Evolutionary conservation across 1,284 basidiomycete species (phyloP), one percentile per base, ranked within the genome.

Genomic region (Puccinia horiana): DNA sequence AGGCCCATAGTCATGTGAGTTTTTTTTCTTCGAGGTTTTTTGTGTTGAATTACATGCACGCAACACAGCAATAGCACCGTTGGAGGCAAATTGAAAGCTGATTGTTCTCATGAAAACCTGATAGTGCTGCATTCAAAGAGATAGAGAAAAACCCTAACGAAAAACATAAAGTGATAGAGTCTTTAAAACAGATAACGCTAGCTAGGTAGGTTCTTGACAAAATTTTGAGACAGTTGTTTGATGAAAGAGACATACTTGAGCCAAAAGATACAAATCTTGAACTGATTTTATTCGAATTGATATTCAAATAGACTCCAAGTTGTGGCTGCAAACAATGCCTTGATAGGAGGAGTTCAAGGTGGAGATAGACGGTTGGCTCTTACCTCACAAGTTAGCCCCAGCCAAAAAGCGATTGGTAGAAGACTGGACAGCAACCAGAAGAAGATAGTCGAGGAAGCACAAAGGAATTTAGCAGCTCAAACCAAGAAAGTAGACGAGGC

Each of bases 401-500:
- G 69, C 20, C 69, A 72, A 42, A 3, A 44, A 26, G 69, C 26
- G n/a, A 42, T 72, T 29, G 29, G 47, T 9, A 40, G 29, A 11
- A 47, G 42, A 72, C 32, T 72, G 20, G 69, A 72, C 23, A 16
- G 11, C 12, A 32, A 72, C 3, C 69, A 72, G 8, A 72, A 49
- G 47, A 72, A 72, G 47, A n/a, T 5, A 32, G 47, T 72, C 5
- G 69, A 72, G 47, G 69, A 72, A 72, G n/a, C 69, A 12, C n/a
- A 32, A 16, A 72, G n/a, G 32, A 72, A 72, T 20, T 23, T 72
- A 72, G 42, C 47, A 49, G 47, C n/a, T 32, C 69, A 72, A 72
- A 72, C 69, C 26, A 72, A 72, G 42, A 72, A 72, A 72, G 69
- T 72, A 35, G 47, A 72, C 42, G 69, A 49, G 42, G 42, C 47